Base-by-base conservation (phyloP, 306 rosid species). In the Oemleria cerasiformis region DNA sequence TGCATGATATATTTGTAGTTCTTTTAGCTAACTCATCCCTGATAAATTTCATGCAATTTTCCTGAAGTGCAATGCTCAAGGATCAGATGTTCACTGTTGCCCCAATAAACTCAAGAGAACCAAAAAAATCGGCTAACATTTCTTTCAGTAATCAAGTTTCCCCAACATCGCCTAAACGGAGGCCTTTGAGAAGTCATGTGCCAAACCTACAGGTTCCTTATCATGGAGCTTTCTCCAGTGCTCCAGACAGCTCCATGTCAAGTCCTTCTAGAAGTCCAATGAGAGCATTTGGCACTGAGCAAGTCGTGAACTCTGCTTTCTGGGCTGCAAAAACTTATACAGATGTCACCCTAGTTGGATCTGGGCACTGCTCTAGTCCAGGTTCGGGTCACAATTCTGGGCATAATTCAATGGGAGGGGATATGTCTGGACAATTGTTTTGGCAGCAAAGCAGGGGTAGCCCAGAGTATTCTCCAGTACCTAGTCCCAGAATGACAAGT, bases 331-430 rank as follows among this genome's bases (percentile, higher is more conserved):
- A 85, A 59, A 72, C 80, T 65, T 76, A 79, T 73, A 65, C 88
- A 5, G 92, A 88, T 66, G 70, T 85, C 71, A 77, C 74, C 66
- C 70, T 86, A 38, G 65, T 76, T 73, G 97, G 99, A 50, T 91
- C 99, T 69, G 96, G 99, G 60, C 97, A 89, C 65, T 86, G 99
- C 84, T 95, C 99, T 30, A 95, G 99, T 80, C 99, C 97, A 34
- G 96, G 96, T 71, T 95, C 99, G 0, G 99, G 99, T 78, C 99
- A 91, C 63, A 95, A 95, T 74, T 95, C 99, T 55, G 97, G 99
- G 54, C 97, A 95, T 71, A 95, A 91, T 82, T 95, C 99, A 72
- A 95, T 89, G 96, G 99, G 97, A 74, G 99, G 97, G 80, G 99
- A 94, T 84, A 82, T 87, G 86, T 79, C 91, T 40, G 97, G 92